phyloP scores from a whole-genome alignment of 176 grass and related monocot species.

The Hsuehochloa calcarea region DNA sequence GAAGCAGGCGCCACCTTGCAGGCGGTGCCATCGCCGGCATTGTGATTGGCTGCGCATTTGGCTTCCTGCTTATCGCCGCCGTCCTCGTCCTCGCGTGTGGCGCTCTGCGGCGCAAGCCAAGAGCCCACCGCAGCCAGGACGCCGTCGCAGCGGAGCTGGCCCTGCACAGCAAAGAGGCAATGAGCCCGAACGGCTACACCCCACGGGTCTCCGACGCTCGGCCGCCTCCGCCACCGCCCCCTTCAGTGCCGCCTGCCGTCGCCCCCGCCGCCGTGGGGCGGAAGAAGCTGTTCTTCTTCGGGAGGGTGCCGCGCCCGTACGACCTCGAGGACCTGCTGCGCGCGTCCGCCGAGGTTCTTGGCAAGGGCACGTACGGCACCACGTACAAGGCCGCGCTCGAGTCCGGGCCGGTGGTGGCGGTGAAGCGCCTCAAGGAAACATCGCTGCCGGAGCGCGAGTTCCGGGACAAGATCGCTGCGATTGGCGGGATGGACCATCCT shows the following conservation, averaged over 20 bases:
- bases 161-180: conserved; percentile 54
- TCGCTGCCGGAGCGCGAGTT: conserved; percentile 66
- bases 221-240: not conserved
- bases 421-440: conserved; percentile 75
- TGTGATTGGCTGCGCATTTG: conserved; percentile 39
- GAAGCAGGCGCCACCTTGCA: conserved; percentile 28
- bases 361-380: conserved; percentile 79
- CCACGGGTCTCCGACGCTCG: conserved; percentile 25
- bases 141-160: conserved; percentile 59
- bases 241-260: not conserved
- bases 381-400: conserved; percentile 82
- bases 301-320: conserved; percentile 59
- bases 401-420: conserved; percentile 46
- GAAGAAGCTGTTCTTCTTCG: conserved; percentile 78
- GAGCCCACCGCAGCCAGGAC: conserved; percentile 25
- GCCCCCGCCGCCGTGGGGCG: not conserved
- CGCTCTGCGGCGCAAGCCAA: conserved; percentile 9
- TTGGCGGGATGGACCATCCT: conserved; percentile 67
- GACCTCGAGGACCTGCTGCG: conserved; percentile 79
- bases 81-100: conserved; percentile 38
- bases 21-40: conserved; percentile 67
- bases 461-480: conserved; percentile 57
- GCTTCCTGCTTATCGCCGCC: conserved; percentile 41
- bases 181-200: conserved; percentile 44
- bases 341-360: conserved; percentile 80